Evolutionary conservation across 805 yeast species (phyloP).

Genomic region (Cyberlindnera mrakii): DNA sequence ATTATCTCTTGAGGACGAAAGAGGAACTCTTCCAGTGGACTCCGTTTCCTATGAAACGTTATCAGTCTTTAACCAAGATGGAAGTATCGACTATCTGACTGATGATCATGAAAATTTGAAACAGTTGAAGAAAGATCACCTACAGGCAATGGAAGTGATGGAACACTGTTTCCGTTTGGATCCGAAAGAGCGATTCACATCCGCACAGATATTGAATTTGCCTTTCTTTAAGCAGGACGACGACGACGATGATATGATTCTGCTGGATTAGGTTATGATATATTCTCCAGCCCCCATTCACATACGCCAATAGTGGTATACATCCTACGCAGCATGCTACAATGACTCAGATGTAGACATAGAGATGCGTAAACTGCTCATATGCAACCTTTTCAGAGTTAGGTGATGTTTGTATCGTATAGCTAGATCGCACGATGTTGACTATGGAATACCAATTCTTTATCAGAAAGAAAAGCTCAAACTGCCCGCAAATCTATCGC

Average conservation of each 20-base stretch:
- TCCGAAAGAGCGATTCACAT: conserved; percentile 72
- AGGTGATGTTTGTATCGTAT: too few relatives aligned
- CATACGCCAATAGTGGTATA: too few relatives aligned
- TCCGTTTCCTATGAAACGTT: conserved; percentile 67
- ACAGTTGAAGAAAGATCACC: conserved; percentile 12
- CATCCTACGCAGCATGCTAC: too few relatives aligned
- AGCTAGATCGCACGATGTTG: too few relatives aligned
- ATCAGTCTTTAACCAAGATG: conserved; percentile 25
- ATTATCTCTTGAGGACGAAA: conserved; percentile 40
- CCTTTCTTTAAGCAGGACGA: conserved; percentile 21
- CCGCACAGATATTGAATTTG: conserved; percentile 59
- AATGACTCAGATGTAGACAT: too few relatives aligned
- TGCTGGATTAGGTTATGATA: conserved; percentile 3
- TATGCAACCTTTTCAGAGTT: too few relatives aligned
- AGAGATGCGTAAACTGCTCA: too few relatives aligned
- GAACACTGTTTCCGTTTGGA: conserved; percentile 63
- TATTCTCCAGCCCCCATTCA: neutral
- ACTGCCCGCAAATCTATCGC: too few relatives aligned
- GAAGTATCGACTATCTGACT: conserved; percentile 2
- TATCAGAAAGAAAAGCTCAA: too few relatives aligned
- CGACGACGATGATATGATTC: conserved; percentile 14
- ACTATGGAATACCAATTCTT: too few relatives aligned
- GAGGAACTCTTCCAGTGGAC: conserved; percentile 60
- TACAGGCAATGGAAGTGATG: conserved; percentile 22
- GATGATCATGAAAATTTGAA: conserved; percentile 4